Evolutionary conservation across 768 basidiomycete genomes (phyloP), one percentile per base, ranked within the genome.

Genomic region (Mycena epipterygia): DNA sequence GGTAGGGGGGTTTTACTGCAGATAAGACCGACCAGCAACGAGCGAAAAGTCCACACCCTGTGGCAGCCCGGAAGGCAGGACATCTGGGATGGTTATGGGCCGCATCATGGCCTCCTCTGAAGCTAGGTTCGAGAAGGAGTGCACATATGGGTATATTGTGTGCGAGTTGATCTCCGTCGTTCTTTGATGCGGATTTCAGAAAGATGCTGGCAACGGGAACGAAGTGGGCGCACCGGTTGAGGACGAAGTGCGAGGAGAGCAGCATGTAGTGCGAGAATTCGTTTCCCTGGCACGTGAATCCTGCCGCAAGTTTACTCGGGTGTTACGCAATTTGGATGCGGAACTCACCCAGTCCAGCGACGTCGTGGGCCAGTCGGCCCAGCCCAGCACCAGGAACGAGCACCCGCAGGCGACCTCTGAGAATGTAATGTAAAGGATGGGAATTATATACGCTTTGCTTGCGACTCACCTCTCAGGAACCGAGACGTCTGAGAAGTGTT

Each of bases 201-300:
- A 42, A 53, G 39, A 27, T 19, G 21, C 59, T 55, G 51, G 25
- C 1, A 29, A 44, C 12, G 35, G 48, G 27, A n/a, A 35, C 21
- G 23, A 35, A 14, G 35, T 37, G 30, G 29, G 33, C 25, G 9
- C 37, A 95, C 96, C 88, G 88, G 78, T 98, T 99, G 56, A 98
- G 84, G 23, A 98, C 90, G 78, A 93, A 94, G 77, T 91, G 92
- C 5, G 97, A 98, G 2, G 93, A 86, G 6, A 98, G 89, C 16
- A 99, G 87, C 96, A 97, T 97, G 80, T 95, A 95, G 73, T 97
- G 93, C 35, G 95, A 96, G 78, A 98, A 98, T 80, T 99, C 97
- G 77, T 98, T 98, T 25, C 94, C 96, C 80, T 97, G 96, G 72
- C 93, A 95, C 1, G 93, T 82, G 74, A 96, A 98, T 5, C 96